Evolutionary conservation across 805 yeast genomes (phyloP).

Genomic region (Yarrowia keelungensis): DNA sequence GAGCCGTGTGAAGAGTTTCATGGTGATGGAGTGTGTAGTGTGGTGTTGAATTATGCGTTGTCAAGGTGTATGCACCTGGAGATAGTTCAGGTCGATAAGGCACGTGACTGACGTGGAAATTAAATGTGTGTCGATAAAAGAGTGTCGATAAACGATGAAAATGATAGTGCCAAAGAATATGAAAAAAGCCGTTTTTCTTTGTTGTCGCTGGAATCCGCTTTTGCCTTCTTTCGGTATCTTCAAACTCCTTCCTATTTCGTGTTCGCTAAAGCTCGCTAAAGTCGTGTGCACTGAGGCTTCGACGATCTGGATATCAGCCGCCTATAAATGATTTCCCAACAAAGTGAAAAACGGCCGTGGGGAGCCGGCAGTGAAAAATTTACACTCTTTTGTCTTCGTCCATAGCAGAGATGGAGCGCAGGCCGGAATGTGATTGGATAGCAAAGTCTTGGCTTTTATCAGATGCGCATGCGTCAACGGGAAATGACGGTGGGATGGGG

Average conservation of each 20-base stretch:
- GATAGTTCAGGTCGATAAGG: slow-evolving; percentile 33
- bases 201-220: too few relatives aligned
- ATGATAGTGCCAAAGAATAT: too few relatives aligned
- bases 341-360: neutral
- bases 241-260: neutral
- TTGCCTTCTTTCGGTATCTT: too few relatives aligned
- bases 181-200: too few relatives aligned
- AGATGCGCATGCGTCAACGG: slow-evolving; percentile 22
- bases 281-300: neutral
- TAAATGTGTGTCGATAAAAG: neutral
- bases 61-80: neutral
- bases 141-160: too few relatives aligned
- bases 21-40: neutral
- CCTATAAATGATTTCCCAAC: slow-evolving; percentile 15
- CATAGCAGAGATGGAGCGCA: neutral
- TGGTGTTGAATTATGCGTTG: slow-evolving; percentile 10
- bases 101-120: slow-evolving; percentile 18
- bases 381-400: neutral
- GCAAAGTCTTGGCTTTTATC: slow-evolving; percentile 38
- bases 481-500: neutral
- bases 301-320: neutral
- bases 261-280: slow-evolving; percentile 1
- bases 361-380: slow-evolving; percentile 1
- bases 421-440: neutral
- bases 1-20: slow-evolving; percentile 19